phyloP scores from a whole-genome alignment of 1,284 basidiomycete genomes.

The Mycena citricolor region DNA sequence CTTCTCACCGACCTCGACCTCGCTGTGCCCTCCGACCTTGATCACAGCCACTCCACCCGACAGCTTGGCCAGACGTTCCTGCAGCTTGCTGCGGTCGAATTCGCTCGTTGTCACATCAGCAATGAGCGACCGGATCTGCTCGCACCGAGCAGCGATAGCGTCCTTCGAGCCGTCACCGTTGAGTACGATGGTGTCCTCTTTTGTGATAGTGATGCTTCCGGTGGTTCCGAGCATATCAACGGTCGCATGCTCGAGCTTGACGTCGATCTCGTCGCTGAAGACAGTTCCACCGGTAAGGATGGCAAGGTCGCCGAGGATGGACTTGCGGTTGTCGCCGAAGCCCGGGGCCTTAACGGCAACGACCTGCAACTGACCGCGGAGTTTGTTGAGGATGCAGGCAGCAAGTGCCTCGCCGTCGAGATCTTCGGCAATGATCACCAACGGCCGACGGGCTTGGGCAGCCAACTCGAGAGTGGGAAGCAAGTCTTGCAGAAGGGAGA shows the following conservation, averaged over 20 bases:
- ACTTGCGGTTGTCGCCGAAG: conserved; percentile 99
- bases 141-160: conserved; percentile 85
- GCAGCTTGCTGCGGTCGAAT: conserved; percentile 94
- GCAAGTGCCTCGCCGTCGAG: conserved; percentile 95
- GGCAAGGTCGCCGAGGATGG: conserved; percentile 93
- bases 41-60: conserved; percentile 97
- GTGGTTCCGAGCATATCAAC: conserved; percentile 90
- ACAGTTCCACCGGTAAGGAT: conserved; percentile 97
- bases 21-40: conserved; percentile 92
- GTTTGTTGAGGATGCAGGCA: conserved; percentile 52
- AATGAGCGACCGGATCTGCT: conserved; percentile 90
- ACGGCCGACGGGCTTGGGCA: conserved; percentile 87
- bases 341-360: conserved; percentile 67
- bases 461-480: conserved; percentile 93
- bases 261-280: conserved; percentile 97
- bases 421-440: conserved; percentile 97
- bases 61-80: conserved; percentile 96
- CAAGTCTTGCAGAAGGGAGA: conserved; percentile 92
- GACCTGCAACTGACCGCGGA: conserved; percentile 24
- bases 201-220: conserved; percentile 92
- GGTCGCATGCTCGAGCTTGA: conserved; percentile 94
- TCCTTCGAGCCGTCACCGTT: conserved; percentile 92
- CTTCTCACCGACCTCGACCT: conserved; percentile 99
- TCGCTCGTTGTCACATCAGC: conserved; percentile 86
- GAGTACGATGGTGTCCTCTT: conserved; percentile 97